These are phyloP conservation scores for Karstenula rhodostoma DNA, from an alignment of 2,329 filamentous ascomycete species.

Conservation along the genomic window DNA sequence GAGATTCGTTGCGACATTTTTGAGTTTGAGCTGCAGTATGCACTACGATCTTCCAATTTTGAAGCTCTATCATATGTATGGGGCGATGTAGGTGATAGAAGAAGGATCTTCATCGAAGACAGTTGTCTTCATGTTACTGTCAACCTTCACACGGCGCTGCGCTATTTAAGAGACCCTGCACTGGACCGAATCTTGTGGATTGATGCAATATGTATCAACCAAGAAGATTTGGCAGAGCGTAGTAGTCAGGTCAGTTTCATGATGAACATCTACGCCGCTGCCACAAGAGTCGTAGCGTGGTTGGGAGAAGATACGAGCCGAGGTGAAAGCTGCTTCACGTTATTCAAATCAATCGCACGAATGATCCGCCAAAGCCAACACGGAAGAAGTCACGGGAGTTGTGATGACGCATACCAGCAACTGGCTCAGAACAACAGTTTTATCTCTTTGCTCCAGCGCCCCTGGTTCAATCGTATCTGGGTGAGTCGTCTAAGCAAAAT, in stretches of 20 bases:
- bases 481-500: too few species aligned
- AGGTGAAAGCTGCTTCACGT: not conserved
- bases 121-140: not conserved
- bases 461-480: too few species aligned
- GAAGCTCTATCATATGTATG: not conserved
- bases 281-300: not conserved
- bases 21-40: slow-evolving; percentile 27
- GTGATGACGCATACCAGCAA: not conserved
- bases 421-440: too few species aligned
- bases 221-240: not conserved
- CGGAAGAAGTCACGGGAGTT: too few species aligned
- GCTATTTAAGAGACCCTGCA: not conserved
- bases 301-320: not conserved
- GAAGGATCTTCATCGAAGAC: not conserved
- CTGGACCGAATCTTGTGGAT: not conserved
- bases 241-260: not conserved
- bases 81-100: not conserved
- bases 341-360: not conserved
- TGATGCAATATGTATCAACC: not conserved
- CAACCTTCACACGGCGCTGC: not conserved
- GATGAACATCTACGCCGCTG: not conserved
- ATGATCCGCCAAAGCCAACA: not conserved
- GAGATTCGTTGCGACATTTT: slow-evolving; percentile 20
- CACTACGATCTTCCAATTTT: slow-evolving; percentile 10
- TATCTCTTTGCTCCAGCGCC: too few species aligned